Percentiles rank a stretch among this genome's conserved stretches.
Conservation (phyloP, 495 filamentous ascomycete genomes). For the Geoglossum glabrum region DNA sequence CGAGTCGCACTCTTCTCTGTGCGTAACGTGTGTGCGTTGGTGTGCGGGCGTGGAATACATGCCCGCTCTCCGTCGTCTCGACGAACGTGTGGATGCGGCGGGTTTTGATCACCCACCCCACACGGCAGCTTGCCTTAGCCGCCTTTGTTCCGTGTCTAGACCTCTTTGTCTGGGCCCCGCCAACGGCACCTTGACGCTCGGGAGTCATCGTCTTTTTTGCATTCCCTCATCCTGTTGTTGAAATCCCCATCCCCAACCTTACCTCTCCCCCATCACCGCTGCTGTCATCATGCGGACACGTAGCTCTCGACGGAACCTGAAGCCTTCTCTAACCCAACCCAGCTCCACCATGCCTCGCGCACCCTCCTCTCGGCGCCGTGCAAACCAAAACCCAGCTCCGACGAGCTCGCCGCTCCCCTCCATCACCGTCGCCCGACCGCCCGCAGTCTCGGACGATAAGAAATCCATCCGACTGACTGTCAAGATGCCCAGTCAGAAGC, state of each 20-base stretch:
- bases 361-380: not conserved
- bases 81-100: not conserved
- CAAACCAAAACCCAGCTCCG: conserved; percentile 9
- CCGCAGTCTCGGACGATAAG: conserved; percentile 24
- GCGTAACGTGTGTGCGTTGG: not conserved
- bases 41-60: not conserved
- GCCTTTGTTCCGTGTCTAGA: not conserved
- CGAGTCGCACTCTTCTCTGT: not conserved
- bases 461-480: conserved; percentile 61
- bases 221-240: not conserved
- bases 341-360: not conserved
- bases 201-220: not conserved
- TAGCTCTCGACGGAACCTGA: not conserved
- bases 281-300: not conserved
- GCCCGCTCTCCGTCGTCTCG: not conserved
- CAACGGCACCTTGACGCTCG: not conserved
- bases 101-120: not conserved
- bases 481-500: conserved; percentile 32
- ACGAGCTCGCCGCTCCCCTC: conserved; percentile 18
- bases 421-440: conserved; percentile 5
- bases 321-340: not conserved
- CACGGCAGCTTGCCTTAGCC: not conserved
- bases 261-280: not conserved
- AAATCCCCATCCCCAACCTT: not conserved
- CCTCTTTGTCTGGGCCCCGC: not conserved